Conservation (phyloP, 2,329 filamentous ascomycete genomes). For the Fusarium beomiforme region DNA sequence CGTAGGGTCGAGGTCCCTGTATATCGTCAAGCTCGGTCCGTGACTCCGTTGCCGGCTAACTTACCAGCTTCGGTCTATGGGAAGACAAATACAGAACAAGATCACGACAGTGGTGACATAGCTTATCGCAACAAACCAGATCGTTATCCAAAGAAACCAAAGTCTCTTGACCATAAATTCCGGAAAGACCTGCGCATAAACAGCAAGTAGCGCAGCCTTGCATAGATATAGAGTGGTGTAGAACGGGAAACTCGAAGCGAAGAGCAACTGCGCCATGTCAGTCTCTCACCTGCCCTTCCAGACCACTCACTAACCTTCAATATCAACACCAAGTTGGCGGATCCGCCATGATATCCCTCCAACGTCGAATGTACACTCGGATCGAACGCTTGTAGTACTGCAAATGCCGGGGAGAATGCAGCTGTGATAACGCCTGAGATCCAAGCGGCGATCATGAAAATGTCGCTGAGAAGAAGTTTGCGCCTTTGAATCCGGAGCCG, state of each 20-base stretch:
- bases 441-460: constrained; percentile 33
- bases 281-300: accelerated
- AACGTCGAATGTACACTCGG: constrained; percentile 15
- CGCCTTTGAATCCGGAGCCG: constrained; percentile 27
- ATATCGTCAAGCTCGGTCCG: no score
- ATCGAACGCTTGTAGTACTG: constrained; percentile 9
- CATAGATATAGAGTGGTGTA: constrained; percentile 38
- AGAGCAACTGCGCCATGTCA: constrained; percentile 15
- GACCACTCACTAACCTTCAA: background rate
- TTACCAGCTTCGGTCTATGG: constrained; percentile 13
- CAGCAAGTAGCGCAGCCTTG: constrained; percentile 31
- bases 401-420: constrained; percentile 13
- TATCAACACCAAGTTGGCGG: background rate
- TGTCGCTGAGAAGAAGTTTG: constrained; percentile 19
- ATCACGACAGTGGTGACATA: background rate
- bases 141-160: constrained; percentile 16
- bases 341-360: background rate
- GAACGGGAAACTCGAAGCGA: constrained; percentile 21
- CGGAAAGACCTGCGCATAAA: constrained; percentile 20
- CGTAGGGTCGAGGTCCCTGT: background rate
- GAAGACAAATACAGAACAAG: constrained; percentile 3
- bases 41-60: background rate
- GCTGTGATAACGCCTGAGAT: constrained; percentile 7
- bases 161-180: constrained; percentile 30
- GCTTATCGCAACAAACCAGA: background rate